Conservation (phyloP, 495 filamentous ascomycete genomes). For the Tuber melanosporum region DNA sequence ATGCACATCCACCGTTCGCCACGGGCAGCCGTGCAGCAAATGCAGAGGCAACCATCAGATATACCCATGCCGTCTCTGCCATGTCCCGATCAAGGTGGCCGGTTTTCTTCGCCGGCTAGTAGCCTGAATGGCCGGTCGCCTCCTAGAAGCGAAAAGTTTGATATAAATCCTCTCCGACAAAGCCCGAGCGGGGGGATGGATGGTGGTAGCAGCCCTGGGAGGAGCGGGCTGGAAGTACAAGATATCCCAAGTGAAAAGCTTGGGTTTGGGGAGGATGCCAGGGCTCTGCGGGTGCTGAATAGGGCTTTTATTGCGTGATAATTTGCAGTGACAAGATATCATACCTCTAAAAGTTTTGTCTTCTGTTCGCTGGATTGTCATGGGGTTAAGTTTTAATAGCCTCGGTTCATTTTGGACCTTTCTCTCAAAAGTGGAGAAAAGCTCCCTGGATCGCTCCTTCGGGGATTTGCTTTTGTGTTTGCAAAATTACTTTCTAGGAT, state of each 20-base stretch:
- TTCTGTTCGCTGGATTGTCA: slow-evolving; percentile 8
- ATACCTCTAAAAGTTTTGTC: slow-evolving; percentile 11
- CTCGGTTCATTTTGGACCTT: not conserved
- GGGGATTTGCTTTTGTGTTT: slow-evolving; percentile 32
- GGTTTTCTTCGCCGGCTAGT: slow-evolving; percentile 45
- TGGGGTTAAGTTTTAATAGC: slow-evolving; percentile 46
- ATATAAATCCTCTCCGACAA: slow-evolving; percentile 40
- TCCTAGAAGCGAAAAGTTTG: slow-evolving; percentile 30
- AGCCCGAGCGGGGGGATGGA: slow-evolving; percentile 41
- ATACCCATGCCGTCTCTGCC: slow-evolving; percentile 35
- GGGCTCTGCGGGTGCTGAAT: slow-evolving; percentile 61
- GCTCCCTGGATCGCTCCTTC: slow-evolving; percentile 40
- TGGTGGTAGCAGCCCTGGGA: slow-evolving; percentile 41
- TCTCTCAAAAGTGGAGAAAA: not conserved
- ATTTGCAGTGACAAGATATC: slow-evolving; percentile 1
- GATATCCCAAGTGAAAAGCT: slow-evolving; percentile 62
- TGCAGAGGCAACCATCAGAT: slow-evolving; percentile 29
- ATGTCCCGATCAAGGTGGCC: slow-evolving; percentile 43
- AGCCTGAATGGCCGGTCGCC: slow-evolving; percentile 41
- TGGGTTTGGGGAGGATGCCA: slow-evolving; percentile 59
- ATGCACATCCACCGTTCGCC: slow-evolving; percentile 39
- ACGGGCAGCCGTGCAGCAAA: slow-evolving; percentile 22
- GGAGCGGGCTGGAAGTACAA: slow-evolving; percentile 48
- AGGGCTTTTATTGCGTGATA: slow-evolving; percentile 41
- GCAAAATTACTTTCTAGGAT: slow-evolving; percentile 14